These are phyloP conservation scores for Candida qinlingensis DNA, from an alignment of 805 yeast species.

Conservation along the genomic window DNA sequence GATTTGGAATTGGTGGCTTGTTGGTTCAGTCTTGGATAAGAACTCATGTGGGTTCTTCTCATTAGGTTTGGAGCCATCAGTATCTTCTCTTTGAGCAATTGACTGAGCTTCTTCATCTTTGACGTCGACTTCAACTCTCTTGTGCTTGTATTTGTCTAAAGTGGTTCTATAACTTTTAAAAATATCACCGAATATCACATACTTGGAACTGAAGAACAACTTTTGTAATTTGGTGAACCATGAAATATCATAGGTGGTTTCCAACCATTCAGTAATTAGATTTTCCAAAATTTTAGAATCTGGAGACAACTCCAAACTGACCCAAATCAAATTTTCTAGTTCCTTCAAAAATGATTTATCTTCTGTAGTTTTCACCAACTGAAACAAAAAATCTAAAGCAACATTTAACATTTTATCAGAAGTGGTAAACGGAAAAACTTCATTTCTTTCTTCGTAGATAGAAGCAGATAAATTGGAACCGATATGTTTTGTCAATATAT, in stretches of 20 bases:
- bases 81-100: slow-evolving; percentile 27
- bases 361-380: slow-evolving; percentile 52
- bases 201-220: slow-evolving; percentile 41
- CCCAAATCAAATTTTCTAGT: slow-evolving; percentile 56
- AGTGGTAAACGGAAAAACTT: slow-evolving; percentile 41
- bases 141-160: slow-evolving; percentile 31
- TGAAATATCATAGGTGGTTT: slow-evolving; percentile 38
- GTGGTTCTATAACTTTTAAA: slow-evolving; percentile 37
- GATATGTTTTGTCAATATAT: slow-evolving; percentile 27
- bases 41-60: slow-evolving; percentile 5
- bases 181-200: slow-evolving; percentile 36
- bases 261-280: slow-evolving; percentile 57
- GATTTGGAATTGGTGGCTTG: slow-evolving; percentile 51
- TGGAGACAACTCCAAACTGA: slow-evolving; percentile 43
- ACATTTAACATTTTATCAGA: slow-evolving; percentile 35
- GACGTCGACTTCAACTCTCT: slow-evolving; percentile 31
- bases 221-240: slow-evolving; percentile 59
- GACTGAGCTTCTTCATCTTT: slow-evolving; percentile 45
- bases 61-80: slow-evolving; percentile 11
- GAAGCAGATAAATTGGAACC: slow-evolving; percentile 26
- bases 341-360: slow-evolving; percentile 37
- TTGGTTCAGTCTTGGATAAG: slow-evolving; percentile 39
- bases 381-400: slow-evolving; percentile 53
- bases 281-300: slow-evolving; percentile 36
- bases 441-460: slow-evolving; percentile 35